Evolutionary conservation across 495 filamentous ascomycete genomes (phyloP).

Genomic region (Penicillium cinerascens): DNA sequence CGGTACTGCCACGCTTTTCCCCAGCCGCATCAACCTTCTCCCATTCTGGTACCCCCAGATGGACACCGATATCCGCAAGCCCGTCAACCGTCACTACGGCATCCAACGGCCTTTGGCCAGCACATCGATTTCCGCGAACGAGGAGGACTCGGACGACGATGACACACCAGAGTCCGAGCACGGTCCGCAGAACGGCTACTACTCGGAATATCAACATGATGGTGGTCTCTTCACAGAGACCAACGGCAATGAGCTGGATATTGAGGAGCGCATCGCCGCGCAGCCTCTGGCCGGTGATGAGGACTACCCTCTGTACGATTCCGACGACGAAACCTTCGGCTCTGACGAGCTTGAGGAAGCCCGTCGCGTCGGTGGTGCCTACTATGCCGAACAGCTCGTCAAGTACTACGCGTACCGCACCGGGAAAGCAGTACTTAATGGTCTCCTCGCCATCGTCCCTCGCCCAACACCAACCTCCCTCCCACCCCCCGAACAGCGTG

Average conservation of each 20-base stretch:
- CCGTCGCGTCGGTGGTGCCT: conserved; percentile 64
- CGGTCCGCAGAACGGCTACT: conserved; percentile 1
- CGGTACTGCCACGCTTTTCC: conserved; percentile 82
- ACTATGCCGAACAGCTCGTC: conserved; percentile 58
- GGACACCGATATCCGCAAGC: conserved; percentile 96
- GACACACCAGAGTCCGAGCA: conserved; percentile 28
- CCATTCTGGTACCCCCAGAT: conserved; percentile 99
- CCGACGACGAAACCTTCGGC: conserved; percentile 75
- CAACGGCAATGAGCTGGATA: conserved; percentile 58
- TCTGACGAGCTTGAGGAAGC: conserved; percentile 69
- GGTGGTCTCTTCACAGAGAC: conserved; percentile 33
- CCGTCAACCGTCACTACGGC: conserved; percentile 77
- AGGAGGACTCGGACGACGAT: conserved; percentile 63
- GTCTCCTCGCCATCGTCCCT: conserved; percentile 53
- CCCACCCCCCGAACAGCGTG: conserved; percentile 45
- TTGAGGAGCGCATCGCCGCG: conserved; percentile 71
- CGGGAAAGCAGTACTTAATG: conserved; percentile 37
- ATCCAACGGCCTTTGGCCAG: conserved; percentile 77
- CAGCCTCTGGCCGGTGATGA: conserved; percentile 54
- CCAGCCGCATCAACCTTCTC: conserved; percentile 79
- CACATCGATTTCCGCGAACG: conserved; percentile 70
- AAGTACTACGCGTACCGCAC: conserved; percentile 42
- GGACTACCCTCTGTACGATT: conserved; percentile 88
- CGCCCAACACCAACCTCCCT: conserved; percentile 58
- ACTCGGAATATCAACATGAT: conserved; percentile 17